Conservation (phyloP, 768 basidiomycete species). For the Naganishia friedmannii region DNA sequence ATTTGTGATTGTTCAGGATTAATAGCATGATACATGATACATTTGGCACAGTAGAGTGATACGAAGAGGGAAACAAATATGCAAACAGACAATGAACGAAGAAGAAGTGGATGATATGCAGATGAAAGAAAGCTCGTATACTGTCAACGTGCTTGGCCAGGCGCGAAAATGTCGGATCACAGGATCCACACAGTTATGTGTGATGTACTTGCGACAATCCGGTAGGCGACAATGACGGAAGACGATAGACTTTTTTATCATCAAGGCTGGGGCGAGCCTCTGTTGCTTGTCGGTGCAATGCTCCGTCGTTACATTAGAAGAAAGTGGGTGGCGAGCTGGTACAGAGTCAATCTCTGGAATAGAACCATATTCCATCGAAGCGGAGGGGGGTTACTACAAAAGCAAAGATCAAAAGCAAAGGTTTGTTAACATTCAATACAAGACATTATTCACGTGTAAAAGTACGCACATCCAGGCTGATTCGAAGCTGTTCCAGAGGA, state of each 20-base stretch:
- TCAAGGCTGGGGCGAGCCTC: not conserved
- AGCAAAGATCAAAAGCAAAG: not conserved
- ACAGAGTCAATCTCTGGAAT: not conserved
- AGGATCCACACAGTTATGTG: not conserved
- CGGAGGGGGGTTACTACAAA: not conserved
- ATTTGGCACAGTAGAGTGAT: constrained; percentile 4
- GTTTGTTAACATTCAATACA: not conserved
- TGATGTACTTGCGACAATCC: not conserved
- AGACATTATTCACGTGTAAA: not conserved
- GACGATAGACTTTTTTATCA: not conserved
- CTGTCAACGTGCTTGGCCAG: not conserved
- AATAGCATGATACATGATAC: constrained; percentile 21
- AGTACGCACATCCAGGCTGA: constrained; percentile 66
- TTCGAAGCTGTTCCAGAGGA: constrained; percentile 91
- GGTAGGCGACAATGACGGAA: not conserved
- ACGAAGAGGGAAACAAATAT: constrained; percentile 8
- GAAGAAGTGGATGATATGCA: constrained; percentile 15
- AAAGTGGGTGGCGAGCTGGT: not conserved
- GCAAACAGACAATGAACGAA: constrained; percentile 14
- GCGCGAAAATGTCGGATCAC: constrained; percentile 13
- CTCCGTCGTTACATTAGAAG: not conserved
- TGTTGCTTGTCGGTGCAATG: not conserved
- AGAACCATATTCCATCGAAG: not conserved
- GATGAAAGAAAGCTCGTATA: constrained; percentile 12
- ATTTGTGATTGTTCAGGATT: not conserved